A percentile compares a stretch with the other conserved stretches of the same genome.
Evolutionary conservation across 306 rosid species (phyloP).

Genomic region (Pterocarpus macrocarpus): DNA sequence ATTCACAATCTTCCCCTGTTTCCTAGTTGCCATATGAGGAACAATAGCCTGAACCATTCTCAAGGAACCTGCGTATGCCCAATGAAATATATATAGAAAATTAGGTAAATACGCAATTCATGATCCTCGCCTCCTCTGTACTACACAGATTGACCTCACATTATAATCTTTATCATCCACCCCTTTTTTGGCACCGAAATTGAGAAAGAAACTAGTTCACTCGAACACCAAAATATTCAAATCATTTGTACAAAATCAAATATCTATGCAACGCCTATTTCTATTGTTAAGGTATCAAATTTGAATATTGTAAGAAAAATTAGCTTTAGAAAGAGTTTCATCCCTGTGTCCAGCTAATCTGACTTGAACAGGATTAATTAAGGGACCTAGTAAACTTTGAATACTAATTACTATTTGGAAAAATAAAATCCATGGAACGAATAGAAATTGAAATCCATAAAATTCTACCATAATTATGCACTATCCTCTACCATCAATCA

Average conservation of each 20-base stretch:
- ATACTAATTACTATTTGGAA: no score
- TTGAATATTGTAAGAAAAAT: no score
- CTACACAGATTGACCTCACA: neutral
- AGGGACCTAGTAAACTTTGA: no score
- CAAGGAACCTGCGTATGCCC: slow-evolving; percentile 66
- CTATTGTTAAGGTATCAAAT: no score
- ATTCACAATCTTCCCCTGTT: slow-evolving; percentile 82
- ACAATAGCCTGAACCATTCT: slow-evolving; percentile 90
- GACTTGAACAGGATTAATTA: no score
- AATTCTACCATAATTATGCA: neutral
- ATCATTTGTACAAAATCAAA: no score
- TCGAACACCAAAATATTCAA: neutral
- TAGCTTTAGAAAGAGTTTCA: no score
- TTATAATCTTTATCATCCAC: no score
- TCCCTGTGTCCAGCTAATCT: no score
- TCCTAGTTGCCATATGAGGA: slow-evolving; percentile 86
- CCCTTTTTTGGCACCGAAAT: neutral
- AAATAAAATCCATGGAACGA: no score
- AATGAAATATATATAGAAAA: neutral
- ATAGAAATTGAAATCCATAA: neutral
- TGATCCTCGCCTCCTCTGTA: neutral
- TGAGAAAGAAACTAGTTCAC: neutral
- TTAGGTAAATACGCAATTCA: neutral
- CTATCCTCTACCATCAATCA: neutral
- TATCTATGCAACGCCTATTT: no score